Evolutionary conservation across 1,284 basidiomycete genomes (phyloP).

Genomic region (Sphaerobolus stellatus): DNA sequence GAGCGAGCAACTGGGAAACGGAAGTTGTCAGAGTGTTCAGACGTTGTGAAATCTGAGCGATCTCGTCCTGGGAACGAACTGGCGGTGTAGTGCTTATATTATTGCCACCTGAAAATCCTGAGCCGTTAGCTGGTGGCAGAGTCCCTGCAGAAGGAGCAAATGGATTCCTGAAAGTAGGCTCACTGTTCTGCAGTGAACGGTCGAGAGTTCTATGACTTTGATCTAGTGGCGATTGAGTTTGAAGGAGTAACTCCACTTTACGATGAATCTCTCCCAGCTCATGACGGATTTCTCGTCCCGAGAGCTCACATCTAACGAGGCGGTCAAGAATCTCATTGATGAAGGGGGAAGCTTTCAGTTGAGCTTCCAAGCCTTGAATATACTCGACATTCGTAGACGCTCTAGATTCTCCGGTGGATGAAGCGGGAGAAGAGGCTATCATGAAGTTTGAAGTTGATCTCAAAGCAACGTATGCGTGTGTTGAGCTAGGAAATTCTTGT

Average conservation of each 20-base stretch:
- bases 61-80: conserved; percentile 52
- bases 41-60: conserved; percentile 75
- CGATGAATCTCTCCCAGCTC: conserved; percentile 72
- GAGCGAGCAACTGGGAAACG: conserved; percentile 79
- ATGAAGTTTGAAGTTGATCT: conserved; percentile 3
- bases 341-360: conserved; percentile 69
- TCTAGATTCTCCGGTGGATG: conserved; percentile 69
- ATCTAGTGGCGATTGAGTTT: too few species aligned
- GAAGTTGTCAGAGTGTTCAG: conserved; percentile 80
- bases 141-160: conserved; percentile 47
- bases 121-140: neutral
- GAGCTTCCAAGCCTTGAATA: conserved; percentile 55
- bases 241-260: conserved; percentile 75
- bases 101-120: conserved; percentile 44
- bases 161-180: conserved; percentile 77
- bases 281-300: conserved; percentile 69
- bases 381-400: conserved; percentile 13
- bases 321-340: conserved; percentile 77
- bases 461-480: conserved; percentile 45
- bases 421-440: conserved; percentile 60
- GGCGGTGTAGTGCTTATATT: conserved; percentile 66
- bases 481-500: conserved; percentile 31
- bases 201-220: conserved; percentile 54
- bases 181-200: conserved; percentile 1
- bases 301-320: conserved; percentile 67